These are phyloP conservation scores for Ascodesmis nigricans DNA, from an alignment of 495 filamentous ascomycete genomes.

Conservation along the genomic window DNA sequence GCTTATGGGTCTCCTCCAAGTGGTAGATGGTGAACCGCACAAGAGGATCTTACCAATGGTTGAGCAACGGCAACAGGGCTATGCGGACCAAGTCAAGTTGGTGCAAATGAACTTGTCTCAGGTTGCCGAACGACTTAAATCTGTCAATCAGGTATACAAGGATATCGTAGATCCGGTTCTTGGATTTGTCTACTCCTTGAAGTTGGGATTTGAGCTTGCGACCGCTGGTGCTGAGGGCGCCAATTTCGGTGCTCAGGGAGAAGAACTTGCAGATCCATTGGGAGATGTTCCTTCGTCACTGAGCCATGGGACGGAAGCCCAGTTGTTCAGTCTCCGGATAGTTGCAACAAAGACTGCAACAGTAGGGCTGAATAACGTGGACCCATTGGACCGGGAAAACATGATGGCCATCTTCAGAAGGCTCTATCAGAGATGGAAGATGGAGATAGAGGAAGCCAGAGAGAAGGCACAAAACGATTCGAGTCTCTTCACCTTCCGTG, in stretches of 20 bases:
- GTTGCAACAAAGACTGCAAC: too few relatives aligned
- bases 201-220: conserved; percentile 47
- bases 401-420: conserved; percentile 33
- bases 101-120: conserved; percentile 50
- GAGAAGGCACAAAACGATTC: conserved; percentile 44
- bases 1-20: conserved; percentile 50
- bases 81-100: conserved; percentile 29
- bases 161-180: conserved; percentile 62
- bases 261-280: too few relatives aligned
- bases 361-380: too few relatives aligned
- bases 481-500: conserved; percentile 62
- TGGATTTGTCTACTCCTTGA: conserved; percentile 61
- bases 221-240: too few relatives aligned
- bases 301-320: too few relatives aligned
- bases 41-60: conserved; percentile 10
- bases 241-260: too few relatives aligned
- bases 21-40: conserved; percentile 34
- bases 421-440: conserved; percentile 60
- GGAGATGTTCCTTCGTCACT: too few relatives aligned
- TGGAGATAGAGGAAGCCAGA: conserved; percentile 47
- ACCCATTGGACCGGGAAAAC: background rate
- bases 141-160: conserved; percentile 51
- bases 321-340: too few relatives aligned
- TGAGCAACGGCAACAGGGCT: conserved; percentile 6
- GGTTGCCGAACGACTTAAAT: conserved; percentile 40